Percentiles rank a stretch among this genome's conserved stretches.
These are phyloP conservation scores for Bryoerythrophyllum caledonicum DNA, from an alignment of 225 moss, liverwort and hornwort species.

Conservation along the genomic window DNA sequence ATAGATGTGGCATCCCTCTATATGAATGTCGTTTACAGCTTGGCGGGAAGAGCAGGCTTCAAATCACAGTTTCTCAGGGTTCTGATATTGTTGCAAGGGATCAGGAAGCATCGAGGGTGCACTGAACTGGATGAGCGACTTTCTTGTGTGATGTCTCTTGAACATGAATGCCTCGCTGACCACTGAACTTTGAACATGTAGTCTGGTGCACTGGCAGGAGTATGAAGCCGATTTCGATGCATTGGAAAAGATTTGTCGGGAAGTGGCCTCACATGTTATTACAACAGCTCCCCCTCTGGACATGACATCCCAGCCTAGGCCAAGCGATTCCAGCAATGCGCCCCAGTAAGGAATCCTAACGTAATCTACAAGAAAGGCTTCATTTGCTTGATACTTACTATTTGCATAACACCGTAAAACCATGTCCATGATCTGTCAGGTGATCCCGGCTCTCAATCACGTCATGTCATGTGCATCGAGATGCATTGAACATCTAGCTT, in stretches of 20 bases:
- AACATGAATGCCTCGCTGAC: not conserved
- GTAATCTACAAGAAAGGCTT: not conserved
- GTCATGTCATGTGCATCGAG: conserved; percentile 8
- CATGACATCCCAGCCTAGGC: conserved; percentile 27
- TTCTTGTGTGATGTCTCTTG: not conserved
- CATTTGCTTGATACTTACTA: conserved; percentile 7
- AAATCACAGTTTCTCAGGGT: not conserved
- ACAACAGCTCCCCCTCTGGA: conserved; percentile 36
- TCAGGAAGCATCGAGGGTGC: not conserved
- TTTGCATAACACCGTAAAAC: not conserved
- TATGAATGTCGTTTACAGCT: not conserved
- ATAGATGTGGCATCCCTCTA: not conserved
- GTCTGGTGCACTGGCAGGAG: conserved; percentile 21
- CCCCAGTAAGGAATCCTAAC: conserved; percentile 24
- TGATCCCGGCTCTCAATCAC: not conserved
- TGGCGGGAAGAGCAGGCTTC: not conserved
- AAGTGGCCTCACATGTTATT: conserved; percentile 31
- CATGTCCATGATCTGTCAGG: conserved; percentile 23
- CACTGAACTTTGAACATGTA: conserved; percentile 3
- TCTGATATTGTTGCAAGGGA: not conserved
- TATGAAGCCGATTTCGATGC: conserved; percentile 33
- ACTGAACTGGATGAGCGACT: not conserved
- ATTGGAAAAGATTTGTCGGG: conserved; percentile 33
- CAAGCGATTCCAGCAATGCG: conserved; percentile 9
- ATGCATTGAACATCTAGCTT: conserved; percentile 17